phyloP scores from a whole-genome alignment of 192 early-diverging fungal species.

The Coemansia sp. region DNA sequence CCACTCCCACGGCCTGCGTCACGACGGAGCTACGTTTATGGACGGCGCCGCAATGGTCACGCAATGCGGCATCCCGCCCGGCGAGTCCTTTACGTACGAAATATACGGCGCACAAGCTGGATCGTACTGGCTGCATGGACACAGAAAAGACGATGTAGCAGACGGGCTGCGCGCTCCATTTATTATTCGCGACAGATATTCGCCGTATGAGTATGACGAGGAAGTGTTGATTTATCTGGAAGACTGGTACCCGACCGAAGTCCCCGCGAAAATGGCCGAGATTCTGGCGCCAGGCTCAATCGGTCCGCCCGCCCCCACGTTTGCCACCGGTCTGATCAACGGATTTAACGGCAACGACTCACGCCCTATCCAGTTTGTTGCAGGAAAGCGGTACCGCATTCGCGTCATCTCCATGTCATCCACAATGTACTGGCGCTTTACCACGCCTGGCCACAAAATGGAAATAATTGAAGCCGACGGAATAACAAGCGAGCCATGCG shows the following conservation, averaged over 20 bases:
- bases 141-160: slow-evolving; percentile 65
- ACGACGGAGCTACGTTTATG: slow-evolving; percentile 59
- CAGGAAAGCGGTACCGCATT: slow-evolving; percentile 75
- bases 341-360: slow-evolving; percentile 49
- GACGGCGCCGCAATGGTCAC: slow-evolving; percentile 68
- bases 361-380: slow-evolving; percentile 56
- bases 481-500: slow-evolving; percentile 52
- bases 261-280: slow-evolving; percentile 25
- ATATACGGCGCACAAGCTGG: slow-evolving; percentile 53
- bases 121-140: slow-evolving; percentile 78
- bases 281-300: slow-evolving; percentile 42
- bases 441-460: slow-evolving; percentile 70
- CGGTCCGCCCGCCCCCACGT: slow-evolving; percentile 48
- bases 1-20: slow-evolving; percentile 74
- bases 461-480: slow-evolving; percentile 77
- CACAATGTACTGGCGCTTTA: slow-evolving; percentile 65
- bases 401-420: slow-evolving; percentile 72
- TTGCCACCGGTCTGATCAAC: slow-evolving; percentile 23
- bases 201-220: slow-evolving; percentile 57
- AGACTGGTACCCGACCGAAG: slow-evolving; percentile 61
- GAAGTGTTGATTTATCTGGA: slow-evolving; percentile 56
- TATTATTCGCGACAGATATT: slow-evolving; percentile 54
- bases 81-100: slow-evolving; percentile 60
- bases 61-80: slow-evolving; percentile 70
- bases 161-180: slow-evolving; percentile 72